A percentile compares a stretch with the other conserved stretches of the same genome.
These are phyloP conservation scores for Colletotrichum spinosum DNA, from an alignment of 2,329 filamentous ascomycete genomes.

Conservation along the genomic window DNA sequence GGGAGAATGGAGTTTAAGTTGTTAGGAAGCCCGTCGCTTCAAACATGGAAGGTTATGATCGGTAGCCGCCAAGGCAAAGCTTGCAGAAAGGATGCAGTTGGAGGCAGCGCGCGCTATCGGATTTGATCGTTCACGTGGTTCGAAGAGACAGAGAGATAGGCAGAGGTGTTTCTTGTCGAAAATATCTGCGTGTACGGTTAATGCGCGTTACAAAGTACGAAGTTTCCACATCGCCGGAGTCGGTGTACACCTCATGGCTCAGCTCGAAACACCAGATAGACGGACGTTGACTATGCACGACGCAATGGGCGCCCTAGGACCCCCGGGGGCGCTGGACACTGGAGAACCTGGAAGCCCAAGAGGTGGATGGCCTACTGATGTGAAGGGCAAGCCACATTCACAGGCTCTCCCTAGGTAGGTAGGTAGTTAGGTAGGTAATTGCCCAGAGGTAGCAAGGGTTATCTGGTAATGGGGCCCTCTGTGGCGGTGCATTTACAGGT, in stretches of 20 bases:
- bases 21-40: slow-evolving; percentile 11
- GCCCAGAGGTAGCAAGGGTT: no score
- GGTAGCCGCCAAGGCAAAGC: slow-evolving; percentile 14
- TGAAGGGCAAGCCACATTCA: no score
- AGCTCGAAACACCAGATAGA: slow-evolving; percentile 37
- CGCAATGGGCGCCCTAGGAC: slow-evolving; percentile 32
- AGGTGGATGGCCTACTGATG: no score
- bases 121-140: slow-evolving; percentile 1
- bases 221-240: slow-evolving; percentile 33
- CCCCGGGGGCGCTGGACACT: slow-evolving; percentile 6
- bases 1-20: slow-evolving; percentile 6
- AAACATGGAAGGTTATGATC: slow-evolving; percentile 8
- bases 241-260: slow-evolving; percentile 36
- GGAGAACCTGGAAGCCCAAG: slow-evolving; percentile 13
- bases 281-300: slow-evolving; percentile 32
- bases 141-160: background rate
- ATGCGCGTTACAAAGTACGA: slow-evolving; percentile 28
- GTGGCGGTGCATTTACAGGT: slow-evolving; percentile 22
- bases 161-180: background rate
- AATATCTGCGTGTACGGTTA: slow-evolving; percentile 23
- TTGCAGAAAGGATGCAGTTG: slow-evolving; percentile 6
- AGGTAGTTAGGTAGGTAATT: no score
- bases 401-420: no score
- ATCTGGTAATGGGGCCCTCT: background rate
- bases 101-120: slow-evolving; percentile 1